These are phyloP conservation scores for Aspergillus persii DNA, from an alignment of 2,329 filamentous ascomycete species.

Conservation along the genomic window DNA sequence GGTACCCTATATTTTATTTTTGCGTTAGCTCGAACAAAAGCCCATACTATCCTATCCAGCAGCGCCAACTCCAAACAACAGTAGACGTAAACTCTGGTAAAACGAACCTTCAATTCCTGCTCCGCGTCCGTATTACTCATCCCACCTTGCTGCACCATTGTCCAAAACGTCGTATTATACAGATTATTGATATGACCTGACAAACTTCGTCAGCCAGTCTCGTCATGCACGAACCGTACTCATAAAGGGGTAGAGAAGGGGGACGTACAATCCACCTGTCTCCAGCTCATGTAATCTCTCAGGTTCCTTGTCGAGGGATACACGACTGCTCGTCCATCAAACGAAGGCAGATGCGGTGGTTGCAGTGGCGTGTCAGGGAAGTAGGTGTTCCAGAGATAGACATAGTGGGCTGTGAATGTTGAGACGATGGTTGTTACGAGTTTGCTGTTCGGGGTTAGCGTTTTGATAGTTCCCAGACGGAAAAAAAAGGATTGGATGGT, in stretches of 20 bases:
- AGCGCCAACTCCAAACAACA: too few species aligned
- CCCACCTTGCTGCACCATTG: slow-evolving; percentile 73
- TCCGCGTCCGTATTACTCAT: slow-evolving; percentile 78
- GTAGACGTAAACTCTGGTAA: background rate
- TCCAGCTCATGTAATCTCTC: slow-evolving; percentile 94
- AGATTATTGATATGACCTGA: slow-evolving; percentile 95
- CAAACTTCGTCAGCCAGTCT: background rate
- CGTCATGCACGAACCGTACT: background rate
- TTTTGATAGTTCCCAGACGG: background rate
- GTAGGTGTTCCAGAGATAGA: slow-evolving; percentile 72
- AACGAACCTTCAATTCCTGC: slow-evolving; percentile 65
- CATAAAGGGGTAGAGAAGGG: background rate
- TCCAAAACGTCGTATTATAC: slow-evolving; percentile 97
- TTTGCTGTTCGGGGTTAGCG: slow-evolving; percentile 60
- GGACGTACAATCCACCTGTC: slow-evolving; percentile 85
- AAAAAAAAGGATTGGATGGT: background rate
- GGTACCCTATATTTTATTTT: slow-evolving; percentile 68
- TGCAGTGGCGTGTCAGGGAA: slow-evolving; percentile 72
- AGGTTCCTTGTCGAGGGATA: slow-evolving; percentile 82
- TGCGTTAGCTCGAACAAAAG: slow-evolving; percentile 16
- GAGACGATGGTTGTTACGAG: slow-evolving; percentile 87
- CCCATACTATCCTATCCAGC: too few species aligned
- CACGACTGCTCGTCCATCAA: slow-evolving; percentile 86
- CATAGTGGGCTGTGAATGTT: slow-evolving; percentile 89
- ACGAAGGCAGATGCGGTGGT: slow-evolving; percentile 72